Conservation (phyloP, 129 eudicot species). For the Chrysanthemum makinoi region DNA sequence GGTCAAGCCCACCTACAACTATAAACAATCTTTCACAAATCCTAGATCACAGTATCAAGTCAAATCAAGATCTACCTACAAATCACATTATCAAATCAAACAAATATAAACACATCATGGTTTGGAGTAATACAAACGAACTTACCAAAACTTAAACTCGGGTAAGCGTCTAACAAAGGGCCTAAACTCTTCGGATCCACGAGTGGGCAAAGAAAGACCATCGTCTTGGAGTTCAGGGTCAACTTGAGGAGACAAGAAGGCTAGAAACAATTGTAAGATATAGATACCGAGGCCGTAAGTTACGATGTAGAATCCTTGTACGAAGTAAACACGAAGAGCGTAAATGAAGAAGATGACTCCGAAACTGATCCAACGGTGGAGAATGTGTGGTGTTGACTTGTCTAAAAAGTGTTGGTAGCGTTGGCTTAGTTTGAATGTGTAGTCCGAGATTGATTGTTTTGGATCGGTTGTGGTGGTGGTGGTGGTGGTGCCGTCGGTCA, state of each 20-base stretch:
- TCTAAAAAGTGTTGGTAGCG: constrained; percentile 81
- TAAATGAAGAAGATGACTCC: constrained; percentile 39
- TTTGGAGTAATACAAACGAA: neutral
- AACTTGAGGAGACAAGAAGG: constrained; percentile 82
- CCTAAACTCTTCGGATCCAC: constrained; percentile 78
- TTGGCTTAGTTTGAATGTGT: constrained; percentile 47
- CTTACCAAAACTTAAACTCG: constrained; percentile 85
- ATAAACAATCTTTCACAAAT: no score
- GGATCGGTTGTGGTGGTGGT: constrained; percentile 11
- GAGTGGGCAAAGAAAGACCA: constrained; percentile 75
- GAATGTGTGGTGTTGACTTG: constrained; percentile 73
- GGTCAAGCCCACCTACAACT: no score
- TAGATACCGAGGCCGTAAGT: constrained; percentile 86
- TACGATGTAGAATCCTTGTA: constrained; percentile 69
- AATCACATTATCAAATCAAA: neutral
- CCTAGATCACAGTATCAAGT: neutral
- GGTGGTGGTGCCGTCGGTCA: constrained; percentile 4
- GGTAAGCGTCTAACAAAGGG: constrained; percentile 91
- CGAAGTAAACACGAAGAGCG: constrained; percentile 72
- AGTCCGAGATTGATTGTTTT: constrained; percentile 41
- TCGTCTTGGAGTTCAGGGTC: constrained; percentile 80
- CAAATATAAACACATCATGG: neutral
- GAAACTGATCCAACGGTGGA: constrained; percentile 79
- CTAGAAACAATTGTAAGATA: constrained; percentile 69
- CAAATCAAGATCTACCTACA: constrained; percentile 5